phyloP scores from a whole-genome alignment of 1,284 basidiomycete species.

The Trichosporon sp. region DNA sequence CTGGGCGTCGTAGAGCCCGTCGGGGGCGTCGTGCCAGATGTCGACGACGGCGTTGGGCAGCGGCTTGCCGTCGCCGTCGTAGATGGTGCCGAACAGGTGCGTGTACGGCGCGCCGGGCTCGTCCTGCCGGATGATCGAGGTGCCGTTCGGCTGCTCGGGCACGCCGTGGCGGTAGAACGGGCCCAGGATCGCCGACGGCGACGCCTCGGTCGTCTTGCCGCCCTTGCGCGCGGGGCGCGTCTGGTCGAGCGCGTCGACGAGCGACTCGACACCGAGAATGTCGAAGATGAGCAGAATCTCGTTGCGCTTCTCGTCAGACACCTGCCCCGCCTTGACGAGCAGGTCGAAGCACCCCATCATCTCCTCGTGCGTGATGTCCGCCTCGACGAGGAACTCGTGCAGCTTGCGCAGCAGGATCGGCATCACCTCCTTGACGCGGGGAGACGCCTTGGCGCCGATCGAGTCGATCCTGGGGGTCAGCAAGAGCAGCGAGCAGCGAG shows the following conservation, averaged over 20 bases:
- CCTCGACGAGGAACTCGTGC: constrained; percentile 42
- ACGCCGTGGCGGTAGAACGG: constrained; percentile 34
- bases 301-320: constrained; percentile 45
- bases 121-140: constrained; percentile 33
- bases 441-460: constrained; percentile 33
- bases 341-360: constrained; percentile 47
- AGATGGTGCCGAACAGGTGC: constrained; percentile 39
- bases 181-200: constrained; percentile 45
- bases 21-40: constrained; percentile 47
- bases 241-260: constrained; percentile 30
- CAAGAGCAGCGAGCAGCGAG: no score
- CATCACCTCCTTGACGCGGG: constrained; percentile 41
- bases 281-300: constrained; percentile 50
- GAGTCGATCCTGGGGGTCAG: constrained; percentile 19
- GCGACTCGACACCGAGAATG: constrained; percentile 47
- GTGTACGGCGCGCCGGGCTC: constrained; percentile 37
- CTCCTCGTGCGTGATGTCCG: constrained; percentile 46
- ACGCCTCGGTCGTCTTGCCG: constrained; percentile 15
- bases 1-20: constrained; percentile 50
- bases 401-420: constrained; percentile 47
- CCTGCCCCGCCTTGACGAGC: constrained; percentile 44
- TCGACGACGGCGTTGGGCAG: constrained; percentile 43
- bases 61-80: constrained; percentile 40
- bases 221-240: constrained; percentile 20
- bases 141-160: constrained; percentile 37